Evolutionary conservation across 2,329 filamentous ascomycete genomes (phyloP), one percentile per base, ranked within the genome.

Genomic region (Curvularia hawaiiensis): DNA sequence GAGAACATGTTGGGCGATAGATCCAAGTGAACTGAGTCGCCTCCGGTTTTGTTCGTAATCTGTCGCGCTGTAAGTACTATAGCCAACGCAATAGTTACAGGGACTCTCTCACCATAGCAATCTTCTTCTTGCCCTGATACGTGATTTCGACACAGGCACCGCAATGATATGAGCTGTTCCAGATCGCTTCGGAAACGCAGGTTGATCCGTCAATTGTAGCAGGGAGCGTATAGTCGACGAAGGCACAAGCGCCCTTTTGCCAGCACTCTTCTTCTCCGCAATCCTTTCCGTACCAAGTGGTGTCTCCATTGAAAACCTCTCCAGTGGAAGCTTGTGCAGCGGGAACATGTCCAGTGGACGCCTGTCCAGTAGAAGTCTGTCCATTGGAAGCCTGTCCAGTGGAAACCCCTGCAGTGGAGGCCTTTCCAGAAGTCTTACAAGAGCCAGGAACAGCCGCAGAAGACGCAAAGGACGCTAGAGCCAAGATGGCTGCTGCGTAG

Each of bases 111-210:
- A 47, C 44, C 44, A 47, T 47, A 11, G 28, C 28, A 31, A 47
- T 47, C 44, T 47, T 47, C 44, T 47, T 47, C n/a, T 22, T 47
- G 18, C 44, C 44, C 30, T 47, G 44, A 28, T 47, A 47, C 7
- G 18, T 20, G 44, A 47, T 33, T 24, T 47, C 44, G n/a, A 47
- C 44, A 16, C 44, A 47, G 30, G 44, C 44, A 47, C 44, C 44
- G 18, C 44, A 47, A 31, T 47, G 44, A 30, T 33, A 47, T 20
- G 44, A 47, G 44, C 28, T 47, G 14, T 47, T 33, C 44, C 44
- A 47, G 30, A 47, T 31, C 28, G 22, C 44, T 33, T 33, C 44
- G 28, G 44, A 47, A 31, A 47, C 28, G 28, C 44, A 47, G 30
- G 44, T 47, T 16, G 44, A 33, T 31, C 44, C 44, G 18, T 47